phyloP scores from a whole-genome alignment of 768 basidiomycete genomes.

The Podaxis sp. region DNA sequence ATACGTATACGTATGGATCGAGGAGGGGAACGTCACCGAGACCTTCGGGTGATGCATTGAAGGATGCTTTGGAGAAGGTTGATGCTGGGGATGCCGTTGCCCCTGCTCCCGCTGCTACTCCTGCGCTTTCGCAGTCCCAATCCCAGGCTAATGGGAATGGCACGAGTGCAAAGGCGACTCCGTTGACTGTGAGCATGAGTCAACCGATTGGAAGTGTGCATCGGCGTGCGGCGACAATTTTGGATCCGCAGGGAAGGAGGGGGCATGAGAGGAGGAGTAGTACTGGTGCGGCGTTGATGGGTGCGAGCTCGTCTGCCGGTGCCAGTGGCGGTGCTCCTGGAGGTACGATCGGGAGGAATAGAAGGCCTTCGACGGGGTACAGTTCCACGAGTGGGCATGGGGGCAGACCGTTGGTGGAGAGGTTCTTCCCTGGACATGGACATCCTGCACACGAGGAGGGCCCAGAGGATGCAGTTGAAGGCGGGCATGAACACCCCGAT shows the following conservation, averaged over 20 bases:
- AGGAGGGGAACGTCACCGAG: conserved; percentile 19
- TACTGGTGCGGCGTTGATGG: conserved; percentile 60
- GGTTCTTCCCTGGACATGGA: conserved; percentile 38
- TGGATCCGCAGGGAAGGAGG: conserved; percentile 64
- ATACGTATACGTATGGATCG: background rate
- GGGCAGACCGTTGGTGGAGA: conserved; percentile 36
- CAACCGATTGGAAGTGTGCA: conserved; percentile 61
- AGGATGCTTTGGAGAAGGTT: conserved; percentile 27
- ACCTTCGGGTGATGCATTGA: conserved; percentile 29
- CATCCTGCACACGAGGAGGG: background rate
- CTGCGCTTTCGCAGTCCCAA: background rate
- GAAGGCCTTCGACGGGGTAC: conserved; percentile 71
- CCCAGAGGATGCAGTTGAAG: conserved; percentile 6
- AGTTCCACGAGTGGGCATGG: conserved; percentile 26
- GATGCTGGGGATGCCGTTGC: conserved; percentile 21
- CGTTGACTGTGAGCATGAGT: conserved; percentile 42
- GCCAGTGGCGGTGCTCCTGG: conserved; percentile 26
- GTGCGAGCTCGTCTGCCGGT: conserved; percentile 16
- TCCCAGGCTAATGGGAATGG: conserved; percentile 5
- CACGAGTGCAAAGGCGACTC: conserved; percentile 15
- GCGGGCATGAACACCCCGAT: conserved; percentile 22
- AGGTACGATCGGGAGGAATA: conserved; percentile 64
- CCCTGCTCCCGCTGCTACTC: background rate
- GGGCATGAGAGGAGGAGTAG: conserved; percentile 78
- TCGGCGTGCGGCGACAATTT: conserved; percentile 73